Base-by-base conservation (phyloP, 2,329 filamentous ascomycete genomes). In the Tolypocladium ovalisporum region DNA sequence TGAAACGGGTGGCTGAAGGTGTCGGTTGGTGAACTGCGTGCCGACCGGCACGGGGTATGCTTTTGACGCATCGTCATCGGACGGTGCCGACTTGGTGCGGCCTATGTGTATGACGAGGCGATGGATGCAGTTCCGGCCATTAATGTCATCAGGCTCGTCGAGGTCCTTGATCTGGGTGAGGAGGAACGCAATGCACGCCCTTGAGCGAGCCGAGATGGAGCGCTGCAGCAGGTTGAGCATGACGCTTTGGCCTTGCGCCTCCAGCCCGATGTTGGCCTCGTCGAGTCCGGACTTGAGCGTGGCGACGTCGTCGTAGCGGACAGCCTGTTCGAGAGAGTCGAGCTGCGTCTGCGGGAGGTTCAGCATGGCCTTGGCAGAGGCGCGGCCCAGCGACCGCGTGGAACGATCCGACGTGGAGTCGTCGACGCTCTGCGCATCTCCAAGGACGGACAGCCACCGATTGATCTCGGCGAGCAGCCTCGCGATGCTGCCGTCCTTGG, bases 31-130 rank as follows among this genome's bases (percentile, higher is more conserved):
- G 64, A 90, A 73, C 72, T 79, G 79, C 19, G 75, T 76, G 52
- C 75, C 74, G 7, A 75, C 73, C 4, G 77, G 75, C 34, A 81
- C 76, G 0, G 77, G 74, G 42, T 75, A 77, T 40, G 81, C 74
- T 19, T 80, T 79, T 42, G 81, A 73, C 24, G 80, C 76, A 24
- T 79, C 70, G 54, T 85, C 70, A 54, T 84, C 81, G 3, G 72
- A 65, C 1, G 74, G 70, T 0, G 72, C 68, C 1, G 76, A 76
- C 61, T 82, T 82, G n/a, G 87, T 85, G 54, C 93, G 85, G 22
- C 93, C 92, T 64, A 97, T 95, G 24, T 92, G 87, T 59, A 97
- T 95, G 47, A 99, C 88, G 2, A 97, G 78, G 10, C 94, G 86
- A 70, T 99, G 94, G 54, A 99, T 84, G 69, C 90, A 94, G 69